Evolutionary conservation across 1,284 basidiomycete species (phyloP).

Genomic region (Rhizopogon hawkerae): DNA sequence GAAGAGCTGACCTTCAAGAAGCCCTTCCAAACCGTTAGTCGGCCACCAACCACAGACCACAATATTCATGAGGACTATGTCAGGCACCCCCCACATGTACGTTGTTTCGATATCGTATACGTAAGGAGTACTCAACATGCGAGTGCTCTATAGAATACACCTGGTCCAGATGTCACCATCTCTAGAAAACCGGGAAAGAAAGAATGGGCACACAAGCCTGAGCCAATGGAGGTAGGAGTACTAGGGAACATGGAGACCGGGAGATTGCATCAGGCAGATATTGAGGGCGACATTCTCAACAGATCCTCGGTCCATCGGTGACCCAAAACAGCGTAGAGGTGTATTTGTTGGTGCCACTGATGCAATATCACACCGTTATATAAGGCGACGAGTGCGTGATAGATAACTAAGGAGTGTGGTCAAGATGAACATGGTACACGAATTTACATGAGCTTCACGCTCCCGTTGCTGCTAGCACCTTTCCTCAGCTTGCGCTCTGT

Average conservation of each 20-base stretch:
- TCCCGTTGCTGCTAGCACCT: conserved; percentile 30
- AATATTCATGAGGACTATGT: conserved; percentile 30
- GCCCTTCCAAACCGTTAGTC: conserved; percentile 22
- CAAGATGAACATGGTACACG: conserved; percentile 7
- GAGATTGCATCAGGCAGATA: conserved; percentile 11
- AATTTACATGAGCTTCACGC: conserved; percentile 42
- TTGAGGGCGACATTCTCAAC: conserved; percentile 7
- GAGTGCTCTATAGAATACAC: conserved; percentile 7
- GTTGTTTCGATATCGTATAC: neutral
- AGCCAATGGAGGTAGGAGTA: neutral
- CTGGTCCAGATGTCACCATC: neutral
- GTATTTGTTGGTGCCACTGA: neutral
- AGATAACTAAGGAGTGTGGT: conserved; percentile 12
- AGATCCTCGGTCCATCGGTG: conserved; percentile 14
- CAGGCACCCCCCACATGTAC: conserved; percentile 25
- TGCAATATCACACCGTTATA: no score
- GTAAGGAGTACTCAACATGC: neutral
- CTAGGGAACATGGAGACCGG: conserved; percentile 5
- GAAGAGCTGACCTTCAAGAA: conserved; percentile 23
- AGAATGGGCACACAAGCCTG: conserved; percentile 3
- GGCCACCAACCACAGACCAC: conserved; percentile 23
- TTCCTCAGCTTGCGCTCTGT: conserved; percentile 64
- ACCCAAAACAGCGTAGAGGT: neutral
- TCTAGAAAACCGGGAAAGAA: conserved; percentile 5
- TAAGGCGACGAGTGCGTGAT: neutral